Percentiles rank a stretch among this genome's conserved stretches.
Evolutionary conservation across 805 yeast genomes (phyloP).

Genomic region (Alloascoidea hylecoeti): DNA sequence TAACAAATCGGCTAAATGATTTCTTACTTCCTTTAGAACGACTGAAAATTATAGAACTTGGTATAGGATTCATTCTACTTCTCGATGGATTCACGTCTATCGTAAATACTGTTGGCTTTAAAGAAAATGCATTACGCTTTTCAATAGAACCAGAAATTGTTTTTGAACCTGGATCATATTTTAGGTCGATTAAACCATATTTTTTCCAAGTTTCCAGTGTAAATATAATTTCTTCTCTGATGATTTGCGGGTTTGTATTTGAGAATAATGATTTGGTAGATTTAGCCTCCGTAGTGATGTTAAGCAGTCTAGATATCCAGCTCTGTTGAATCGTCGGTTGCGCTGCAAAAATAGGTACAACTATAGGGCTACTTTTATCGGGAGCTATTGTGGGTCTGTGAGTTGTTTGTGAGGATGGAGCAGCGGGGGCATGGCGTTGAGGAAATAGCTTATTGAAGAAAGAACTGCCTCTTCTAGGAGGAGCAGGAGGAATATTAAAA

Average conservation of each 20-base stretch:
- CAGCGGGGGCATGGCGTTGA: too few relatives aligned
- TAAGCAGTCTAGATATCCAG: neutral
- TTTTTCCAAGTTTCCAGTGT: neutral
- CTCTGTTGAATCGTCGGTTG: too few relatives aligned
- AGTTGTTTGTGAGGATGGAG: too few relatives aligned
- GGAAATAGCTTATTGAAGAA: too few relatives aligned
- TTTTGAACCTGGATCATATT: neutral
- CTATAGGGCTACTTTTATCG: too few relatives aligned
- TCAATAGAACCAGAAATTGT: neutral
- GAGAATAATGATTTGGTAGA: neutral
- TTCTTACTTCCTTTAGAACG: conserved; percentile 1
- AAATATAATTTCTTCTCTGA: neutral
- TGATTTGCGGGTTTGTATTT: neutral
- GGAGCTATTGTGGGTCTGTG: too few relatives aligned
- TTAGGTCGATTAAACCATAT: neutral
- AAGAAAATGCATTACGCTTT: conserved; percentile 1
- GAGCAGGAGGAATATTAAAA: too few relatives aligned
- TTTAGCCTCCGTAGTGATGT: neutral
- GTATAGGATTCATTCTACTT: too few relatives aligned
- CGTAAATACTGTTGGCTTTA: neutral
- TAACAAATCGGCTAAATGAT: conserved; percentile 1
- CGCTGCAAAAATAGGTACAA: too few relatives aligned
- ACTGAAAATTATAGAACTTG: neutral
- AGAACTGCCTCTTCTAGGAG: too few relatives aligned
- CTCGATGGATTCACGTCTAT: neutral